Evolutionary conservation across 2,329 filamentous ascomycete genomes (phyloP), one percentile per base, ranked within the genome.

Genomic region (Fusarium begoniae): DNA sequence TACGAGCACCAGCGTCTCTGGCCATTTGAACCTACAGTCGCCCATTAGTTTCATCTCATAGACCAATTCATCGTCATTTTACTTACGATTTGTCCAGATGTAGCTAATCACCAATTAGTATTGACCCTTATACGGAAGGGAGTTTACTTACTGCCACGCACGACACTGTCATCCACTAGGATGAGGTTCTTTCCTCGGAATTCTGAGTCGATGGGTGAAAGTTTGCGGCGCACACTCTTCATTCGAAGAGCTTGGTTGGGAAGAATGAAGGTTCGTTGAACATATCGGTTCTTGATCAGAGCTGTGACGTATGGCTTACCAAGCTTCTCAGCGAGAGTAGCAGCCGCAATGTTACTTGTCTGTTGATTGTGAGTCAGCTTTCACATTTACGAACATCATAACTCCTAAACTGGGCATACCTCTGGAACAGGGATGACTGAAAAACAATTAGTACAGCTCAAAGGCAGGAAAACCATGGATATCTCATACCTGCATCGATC

Each of bases 251-350:
- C 90, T 82, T 98, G 95, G 35, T 92, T 93, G 4, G 95, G 86
- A 67, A 80, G 63, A 80, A 95, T 96, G 81, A 96, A 96, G 2
- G 94, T 97, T 56, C 94, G 90, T 87, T 94, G 95, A 69, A 97
- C 92, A 81, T 97, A 97, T 59, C 94, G 89, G 82, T 97, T 97
- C 87, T 96, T 97, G 73, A 97, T 91, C 77, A 97, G 96, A 6
- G 91, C 95, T 79, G 94, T 93, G 66, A 89, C 92, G 79, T 93
- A 94, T 3, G 93, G 93, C 81, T 94, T 95, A 75, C 90, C 88
- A 24, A 98, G 87, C 45, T 90, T 87, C 78, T 91, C 89, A n/a
- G 94, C 92, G 32, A 97, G 88, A 54, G 89, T 90, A 14, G 93
- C 90, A 6, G 95, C 94, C 4, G 94, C 92, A 0, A 93, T 95